Evolutionary conservation across 2,329 filamentous ascomycete species (phyloP), one percentile per base, ranked within the genome.

Genomic region (Pseudogymnoascus sp.): DNA sequence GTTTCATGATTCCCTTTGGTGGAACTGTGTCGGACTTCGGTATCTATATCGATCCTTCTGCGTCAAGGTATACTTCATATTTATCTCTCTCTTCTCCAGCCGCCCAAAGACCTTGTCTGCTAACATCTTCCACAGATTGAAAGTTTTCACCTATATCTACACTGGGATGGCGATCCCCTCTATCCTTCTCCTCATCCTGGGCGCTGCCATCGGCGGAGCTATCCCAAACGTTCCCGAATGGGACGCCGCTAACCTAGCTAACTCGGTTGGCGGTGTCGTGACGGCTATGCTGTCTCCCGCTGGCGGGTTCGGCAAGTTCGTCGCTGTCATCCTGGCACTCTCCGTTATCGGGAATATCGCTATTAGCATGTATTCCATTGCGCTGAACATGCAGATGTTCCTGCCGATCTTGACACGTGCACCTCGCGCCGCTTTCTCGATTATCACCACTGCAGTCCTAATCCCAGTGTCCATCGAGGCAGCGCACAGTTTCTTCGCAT

Each of bases 301-400:
- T 0, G 82, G 83, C 46, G 82, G 82, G 0, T 87, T 88, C 66
- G 85, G 84, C 63, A 83, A 83, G 66, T 87, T 88, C 66, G 75
- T 87, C 16, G 80, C 84, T 1, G 84, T 87, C 2, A 70, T 87
- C 6, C 78, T 87, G 16, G 78, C 82, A 5, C 76, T 86, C 41
- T 82, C 81, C 1, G 72, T 87, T 50, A 73, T 88, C 10, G 85
- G 84, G 26, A 87, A 87, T 72, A 77, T 85, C 10, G 77, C 82
- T 1, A 82, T 81, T 14, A 84, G 82, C 14, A 81, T 84, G 73
- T 88, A 88, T 75, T 81, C 82, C 68, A 80, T 87, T 67, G 84
- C 84, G 3, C 78, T 88, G 66, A 87, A 87, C 76, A 84, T 87
- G 72, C 85, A 88, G 73, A 84, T 85, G 67, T 73, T 88, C 19